These are phyloP conservation scores for Mortierella sp. DNA, from an alignment of 371 early-diverging fungal genomes.

Conservation along the genomic window DNA sequence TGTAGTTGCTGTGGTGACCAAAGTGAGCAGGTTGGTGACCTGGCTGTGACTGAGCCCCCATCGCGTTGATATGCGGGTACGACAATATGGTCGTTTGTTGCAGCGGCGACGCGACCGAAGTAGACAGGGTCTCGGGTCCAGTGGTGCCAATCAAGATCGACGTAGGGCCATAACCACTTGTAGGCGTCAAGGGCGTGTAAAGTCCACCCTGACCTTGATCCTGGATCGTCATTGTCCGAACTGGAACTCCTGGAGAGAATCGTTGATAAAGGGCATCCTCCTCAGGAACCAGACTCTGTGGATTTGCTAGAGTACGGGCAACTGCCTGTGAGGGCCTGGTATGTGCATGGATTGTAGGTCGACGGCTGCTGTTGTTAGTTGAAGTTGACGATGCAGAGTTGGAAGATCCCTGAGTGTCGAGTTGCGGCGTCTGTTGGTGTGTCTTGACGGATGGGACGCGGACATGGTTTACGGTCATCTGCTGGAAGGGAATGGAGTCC, in stretches of 20 bases:
- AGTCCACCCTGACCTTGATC: slow-evolving; percentile 27
- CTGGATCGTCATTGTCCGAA: background rate
- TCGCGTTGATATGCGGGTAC: background rate
- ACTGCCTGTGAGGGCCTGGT: background rate
- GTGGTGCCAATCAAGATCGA: slow-evolving; percentile 39
- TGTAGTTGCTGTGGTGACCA: background rate
- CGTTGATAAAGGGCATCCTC: slow-evolving; percentile 37
- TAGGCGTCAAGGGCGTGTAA: slow-evolving; percentile 34
- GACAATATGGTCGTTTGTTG: slow-evolving; percentile 17
- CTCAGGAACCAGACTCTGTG: slow-evolving; percentile 48
- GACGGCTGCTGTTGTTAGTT: background rate
- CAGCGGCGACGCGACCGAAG: background rate
- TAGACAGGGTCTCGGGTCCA: background rate
- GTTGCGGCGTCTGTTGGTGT: background rate
- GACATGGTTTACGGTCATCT: background rate
- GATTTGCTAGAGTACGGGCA: background rate
- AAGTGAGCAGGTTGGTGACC: background rate
- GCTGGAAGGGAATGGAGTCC: background rate
- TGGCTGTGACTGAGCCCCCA: background rate
- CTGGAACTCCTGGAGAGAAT: slow-evolving; percentile 36
- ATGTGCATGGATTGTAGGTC: slow-evolving; percentile 17
- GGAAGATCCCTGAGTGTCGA: background rate
- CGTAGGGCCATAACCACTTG: slow-evolving; percentile 4
- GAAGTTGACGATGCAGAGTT: background rate
- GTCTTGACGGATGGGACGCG: background rate